These are phyloP conservation scores for Sophora flavescens DNA, from an alignment of 306 rosid genomes.

Conservation along the genomic window DNA sequence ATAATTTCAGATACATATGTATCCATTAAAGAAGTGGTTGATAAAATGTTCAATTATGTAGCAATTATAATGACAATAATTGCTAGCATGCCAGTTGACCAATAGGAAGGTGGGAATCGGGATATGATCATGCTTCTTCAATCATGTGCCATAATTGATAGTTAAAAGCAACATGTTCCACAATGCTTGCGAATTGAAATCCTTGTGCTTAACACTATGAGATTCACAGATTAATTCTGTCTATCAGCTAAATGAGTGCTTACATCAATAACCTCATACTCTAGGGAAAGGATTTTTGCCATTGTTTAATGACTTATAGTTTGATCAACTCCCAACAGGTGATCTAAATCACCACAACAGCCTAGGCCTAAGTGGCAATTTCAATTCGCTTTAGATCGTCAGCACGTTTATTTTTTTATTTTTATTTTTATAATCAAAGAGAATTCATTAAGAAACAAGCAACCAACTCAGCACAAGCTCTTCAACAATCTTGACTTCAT, in stretches of 20 bases:
- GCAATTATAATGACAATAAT: too few relatives aligned
- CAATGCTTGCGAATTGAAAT: background rate
- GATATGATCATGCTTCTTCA: constrained; percentile 45
- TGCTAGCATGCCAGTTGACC: constrained; percentile 24
- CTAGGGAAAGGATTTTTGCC: constrained; percentile 19
- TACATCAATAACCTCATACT: background rate
- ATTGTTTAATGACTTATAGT: background rate
- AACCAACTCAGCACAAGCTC: background rate
- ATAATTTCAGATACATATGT: too few relatives aligned
- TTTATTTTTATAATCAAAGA: too few relatives aligned
- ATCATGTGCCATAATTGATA: constrained; percentile 35
- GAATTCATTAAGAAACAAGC: too few relatives aligned
- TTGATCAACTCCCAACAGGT: background rate
- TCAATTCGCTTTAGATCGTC: background rate
- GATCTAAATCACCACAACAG: background rate
- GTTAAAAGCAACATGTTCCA: constrained; percentile 27
- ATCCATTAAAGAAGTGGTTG: background rate
- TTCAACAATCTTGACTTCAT: background rate
- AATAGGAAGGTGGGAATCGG: constrained; percentile 17
- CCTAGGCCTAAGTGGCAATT: constrained; percentile 14
- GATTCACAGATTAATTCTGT: constrained; percentile 28
- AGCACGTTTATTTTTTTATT: too few relatives aligned
- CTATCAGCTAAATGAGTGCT: constrained; percentile 14
- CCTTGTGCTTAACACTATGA: constrained; percentile 34
- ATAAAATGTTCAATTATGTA: constrained; percentile 10